These are phyloP conservation scores for Psilocybe mexicana DNA, from an alignment of 1,284 basidiomycete genomes.

Conservation along the genomic window DNA sequence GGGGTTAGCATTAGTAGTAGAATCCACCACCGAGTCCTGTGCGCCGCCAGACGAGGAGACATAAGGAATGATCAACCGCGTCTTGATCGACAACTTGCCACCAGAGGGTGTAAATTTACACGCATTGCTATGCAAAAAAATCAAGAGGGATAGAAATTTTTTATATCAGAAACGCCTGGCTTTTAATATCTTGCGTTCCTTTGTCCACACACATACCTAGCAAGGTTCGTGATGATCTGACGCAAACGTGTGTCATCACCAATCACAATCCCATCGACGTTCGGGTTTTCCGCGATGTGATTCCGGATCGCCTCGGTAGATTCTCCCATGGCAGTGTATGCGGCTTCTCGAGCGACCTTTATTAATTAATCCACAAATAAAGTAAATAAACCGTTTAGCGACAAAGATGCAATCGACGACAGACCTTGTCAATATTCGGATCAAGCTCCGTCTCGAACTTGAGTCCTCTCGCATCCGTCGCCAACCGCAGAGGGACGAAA, in stretches of 20 bases:
- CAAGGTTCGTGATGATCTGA: constrained; percentile 79
- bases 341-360: constrained; percentile 54
- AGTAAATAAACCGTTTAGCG: background rate
- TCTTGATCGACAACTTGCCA: constrained; percentile 62
- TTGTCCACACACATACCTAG: constrained; percentile 45
- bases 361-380: background rate
- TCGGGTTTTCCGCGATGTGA: constrained; percentile 43
- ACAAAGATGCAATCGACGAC: constrained; percentile 15
- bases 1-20: background rate
- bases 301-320: constrained; percentile 38
- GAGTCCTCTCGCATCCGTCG: constrained; percentile 71
- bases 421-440: constrained; percentile 68
- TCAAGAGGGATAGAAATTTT: constrained; percentile 1
- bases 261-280: constrained; percentile 65
- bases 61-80: constrained; percentile 54
- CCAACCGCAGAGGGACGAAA: constrained; percentile 74
- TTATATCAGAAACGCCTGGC: too few relatives aligned
- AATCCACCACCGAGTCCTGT: constrained; percentile 17
- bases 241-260: constrained; percentile 81
- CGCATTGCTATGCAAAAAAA: constrained; percentile 53
- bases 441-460: constrained; percentile 74
- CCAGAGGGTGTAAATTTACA: constrained; percentile 82
- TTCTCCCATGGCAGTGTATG: constrained; percentile 60
- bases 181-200: too few relatives aligned
- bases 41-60: constrained; percentile 23